phyloP scores from a whole-genome alignment of 73 alveolate genomes.

The Uronychia binucleata region DNA sequence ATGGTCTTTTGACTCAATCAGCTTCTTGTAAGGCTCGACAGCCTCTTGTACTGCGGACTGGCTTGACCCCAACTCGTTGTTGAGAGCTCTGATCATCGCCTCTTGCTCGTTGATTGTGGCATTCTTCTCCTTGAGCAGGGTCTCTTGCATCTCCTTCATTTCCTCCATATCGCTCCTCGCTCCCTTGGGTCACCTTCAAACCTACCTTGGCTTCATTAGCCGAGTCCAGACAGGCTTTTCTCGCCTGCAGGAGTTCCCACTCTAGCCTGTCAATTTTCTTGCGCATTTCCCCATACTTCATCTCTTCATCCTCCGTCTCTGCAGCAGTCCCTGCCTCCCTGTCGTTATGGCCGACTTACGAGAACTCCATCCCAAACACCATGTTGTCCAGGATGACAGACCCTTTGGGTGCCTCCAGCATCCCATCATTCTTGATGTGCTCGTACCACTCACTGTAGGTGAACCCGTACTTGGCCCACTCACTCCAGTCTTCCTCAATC shows the following conservation, averaged over 20 bases:
- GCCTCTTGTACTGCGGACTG: not conserved
- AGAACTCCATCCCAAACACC: not conserved
- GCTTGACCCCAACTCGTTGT: not conserved
- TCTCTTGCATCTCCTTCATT: not conserved
- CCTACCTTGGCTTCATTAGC: not conserved
- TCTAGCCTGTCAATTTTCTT: not conserved
- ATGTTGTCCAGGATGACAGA: not conserved
- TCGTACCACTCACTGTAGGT: not conserved
- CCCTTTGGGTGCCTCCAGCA: not conserved
- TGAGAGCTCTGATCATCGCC: not conserved
- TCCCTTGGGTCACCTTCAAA: not conserved
- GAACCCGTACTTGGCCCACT: not conserved
- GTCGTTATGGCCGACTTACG: not conserved
- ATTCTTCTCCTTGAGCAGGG: not conserved
- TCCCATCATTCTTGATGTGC: not conserved
- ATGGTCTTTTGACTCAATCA: not conserved
- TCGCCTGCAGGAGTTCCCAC: not conserved
- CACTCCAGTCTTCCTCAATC: slow-evolving; percentile 9
- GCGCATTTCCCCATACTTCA: not conserved
- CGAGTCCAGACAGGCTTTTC: not conserved
- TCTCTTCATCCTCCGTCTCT: not conserved
- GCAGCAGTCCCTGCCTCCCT: not conserved
- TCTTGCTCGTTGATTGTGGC: not conserved
- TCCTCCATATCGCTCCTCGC: slow-evolving; percentile 1
- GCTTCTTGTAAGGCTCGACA: not conserved